Base-by-base conservation (phyloP, 129 eudicot species). In the Escallonia rubra region DNA sequence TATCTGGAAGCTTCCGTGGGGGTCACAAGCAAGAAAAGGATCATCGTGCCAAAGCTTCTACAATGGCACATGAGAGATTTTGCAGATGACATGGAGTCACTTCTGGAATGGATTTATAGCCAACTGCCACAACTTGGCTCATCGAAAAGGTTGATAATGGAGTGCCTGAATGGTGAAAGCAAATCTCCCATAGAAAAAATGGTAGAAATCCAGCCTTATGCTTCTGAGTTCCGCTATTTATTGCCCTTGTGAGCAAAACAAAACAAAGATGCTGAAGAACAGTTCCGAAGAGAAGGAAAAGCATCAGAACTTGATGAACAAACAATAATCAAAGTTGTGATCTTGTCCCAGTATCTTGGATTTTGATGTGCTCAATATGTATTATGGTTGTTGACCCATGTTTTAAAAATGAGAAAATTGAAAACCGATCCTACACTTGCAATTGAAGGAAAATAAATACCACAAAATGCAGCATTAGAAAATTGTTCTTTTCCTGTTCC, bases 21-120 rank as follows among this genome's bases (percentile, higher is more conserved):
- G 52, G 83, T 89, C 62, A 80, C 88, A 34, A 82, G 84, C 85
- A 93, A 77, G 92, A 93, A 84, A 70, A 89, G 86, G 83, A 86
- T 93, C 2, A 54, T 82, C 74, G 75, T 93, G 59, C 96, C 99
- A 6, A 93, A 89, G 78, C 92, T 93, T 69, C 74, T 93, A 14
- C 96, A 89, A 47, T 86, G 99, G 95, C 95, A 93, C 79, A 89
- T 86, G 85, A 90, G 80, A 74, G 99, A 93, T 78, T 93, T 93
- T 67, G 99, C 99, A 10, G 99, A 88, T 75, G 96, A 86, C 71
- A 80, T 93, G 88, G 92, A 86, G 67, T 93, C 99, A 1, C 90
- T 93, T 69, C 15, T 89, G 41, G 99, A 93, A 75, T 93, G 99
- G 99, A 86, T 89, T 53, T 93, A 93, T 57, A 93, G 99, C 76